phyloP scores from a whole-genome alignment of 257 asterid genomes.

The Linderniella brevidens region DNA sequence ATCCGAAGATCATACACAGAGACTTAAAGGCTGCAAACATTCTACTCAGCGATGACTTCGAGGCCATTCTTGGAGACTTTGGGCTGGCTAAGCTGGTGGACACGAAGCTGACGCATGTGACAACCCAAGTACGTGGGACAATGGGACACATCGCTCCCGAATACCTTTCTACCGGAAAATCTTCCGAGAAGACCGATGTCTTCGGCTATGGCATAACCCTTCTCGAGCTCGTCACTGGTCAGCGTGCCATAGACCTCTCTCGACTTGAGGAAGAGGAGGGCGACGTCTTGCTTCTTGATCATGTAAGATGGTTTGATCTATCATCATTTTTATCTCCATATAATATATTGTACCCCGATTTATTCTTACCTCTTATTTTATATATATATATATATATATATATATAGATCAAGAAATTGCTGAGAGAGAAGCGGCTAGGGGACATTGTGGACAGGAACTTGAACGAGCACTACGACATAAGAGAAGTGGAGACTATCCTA shows the following conservation, averaged over 20 bases:
- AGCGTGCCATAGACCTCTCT: conserved; percentile 77
- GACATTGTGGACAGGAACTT: conserved; percentile 57
- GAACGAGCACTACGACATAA: conserved; percentile 19
- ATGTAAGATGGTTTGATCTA: conserved; percentile 38
- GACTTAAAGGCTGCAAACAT: conserved; percentile 91
- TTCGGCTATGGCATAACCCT: conserved; percentile 88
- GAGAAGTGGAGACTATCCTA: conserved; percentile 55
- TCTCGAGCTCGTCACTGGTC: conserved; percentile 76
- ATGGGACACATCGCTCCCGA: conserved; percentile 98
- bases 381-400: too few species aligned
- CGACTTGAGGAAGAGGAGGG: conserved; percentile 93
- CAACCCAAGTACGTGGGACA: conserved; percentile 89
- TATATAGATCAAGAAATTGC: conserved; percentile 50
- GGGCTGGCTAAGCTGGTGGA: conserved; percentile 78
- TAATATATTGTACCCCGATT: too few species aligned
- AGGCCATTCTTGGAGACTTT: conserved; percentile 82
- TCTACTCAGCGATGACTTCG: conserved; percentile 60
- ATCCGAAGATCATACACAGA: conserved; percentile 77
- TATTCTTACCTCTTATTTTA: not conserved
- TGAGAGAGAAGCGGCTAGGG: conserved; percentile 47
- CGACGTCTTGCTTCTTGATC: conserved; percentile 78
- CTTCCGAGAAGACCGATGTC: conserved; percentile 81
- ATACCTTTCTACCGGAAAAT: conserved; percentile 76
- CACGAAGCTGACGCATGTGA: conserved; percentile 51
- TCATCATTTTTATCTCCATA: too few species aligned